These are phyloP conservation scores for Suillus subalutaceus DNA, from an alignment of 768 basidiomycete genomes.

Conservation along the genomic window DNA sequence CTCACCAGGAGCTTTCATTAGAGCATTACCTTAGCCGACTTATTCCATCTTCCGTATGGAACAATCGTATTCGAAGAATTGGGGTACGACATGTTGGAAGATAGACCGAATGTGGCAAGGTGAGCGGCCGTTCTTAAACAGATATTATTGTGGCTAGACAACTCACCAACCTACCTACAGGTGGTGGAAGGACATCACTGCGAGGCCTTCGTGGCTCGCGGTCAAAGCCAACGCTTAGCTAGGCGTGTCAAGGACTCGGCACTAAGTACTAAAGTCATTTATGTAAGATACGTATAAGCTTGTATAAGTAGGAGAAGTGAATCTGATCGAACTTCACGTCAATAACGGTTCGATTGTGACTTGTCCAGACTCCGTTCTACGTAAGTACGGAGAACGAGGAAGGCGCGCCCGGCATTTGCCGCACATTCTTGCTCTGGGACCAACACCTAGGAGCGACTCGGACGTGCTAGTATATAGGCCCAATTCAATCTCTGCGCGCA, in stretches of 20 bases:
- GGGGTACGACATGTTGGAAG: slow-evolving; percentile 25
- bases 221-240: slow-evolving; percentile 41
- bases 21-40: slow-evolving; percentile 47
- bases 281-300: not conserved
- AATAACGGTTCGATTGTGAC: too few relatives aligned
- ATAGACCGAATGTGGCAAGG: slow-evolving; percentile 31
- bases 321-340: too few relatives aligned
- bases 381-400: too few relatives aligned
- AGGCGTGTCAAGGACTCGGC: not conserved
- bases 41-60: slow-evolving; percentile 48
- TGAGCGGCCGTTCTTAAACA: slow-evolving; percentile 7
- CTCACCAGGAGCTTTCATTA: slow-evolving; percentile 19
- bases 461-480: too few relatives aligned
- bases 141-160: not conserved
- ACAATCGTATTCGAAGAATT: slow-evolving; percentile 27
- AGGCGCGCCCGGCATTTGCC: not conserved
- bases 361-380: not conserved
- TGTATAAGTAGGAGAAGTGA: too few relatives aligned
- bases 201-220: slow-evolving; percentile 50
- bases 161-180: slow-evolving; percentile 24
- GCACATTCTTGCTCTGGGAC: not conserved
- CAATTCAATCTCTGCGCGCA: not conserved
- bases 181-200: slow-evolving; percentile 55
- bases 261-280: not conserved
- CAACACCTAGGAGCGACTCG: too few relatives aligned